phyloP scores from a whole-genome alignment of 2,329 filamentous ascomycete species.

The Didymella pinodella region DNA sequence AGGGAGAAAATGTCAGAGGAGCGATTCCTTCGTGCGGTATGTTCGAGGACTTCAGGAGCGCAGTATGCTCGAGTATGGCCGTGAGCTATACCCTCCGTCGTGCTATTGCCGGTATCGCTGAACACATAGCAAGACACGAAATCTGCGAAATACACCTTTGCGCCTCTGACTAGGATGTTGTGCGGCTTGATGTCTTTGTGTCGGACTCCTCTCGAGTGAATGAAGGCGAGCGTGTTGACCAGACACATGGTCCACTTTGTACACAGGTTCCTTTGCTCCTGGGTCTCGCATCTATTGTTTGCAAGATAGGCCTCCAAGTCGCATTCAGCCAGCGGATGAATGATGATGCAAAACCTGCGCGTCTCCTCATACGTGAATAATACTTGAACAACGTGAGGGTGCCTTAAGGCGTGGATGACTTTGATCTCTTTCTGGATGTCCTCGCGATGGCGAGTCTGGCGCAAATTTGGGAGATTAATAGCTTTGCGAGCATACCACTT shows the following conservation, averaged over 20 bases:
- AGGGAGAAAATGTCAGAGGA: constrained; percentile 36
- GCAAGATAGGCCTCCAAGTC: background rate
- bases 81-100: constrained; percentile 17
- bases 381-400: constrained; percentile 4
- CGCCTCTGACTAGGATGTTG: constrained; percentile 26
- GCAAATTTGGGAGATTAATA: background rate
- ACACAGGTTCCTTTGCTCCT: background rate
- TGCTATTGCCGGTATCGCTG: constrained; percentile 22
- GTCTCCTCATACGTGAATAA: constrained; percentile 3
- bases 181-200: constrained; percentile 34
- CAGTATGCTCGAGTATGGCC: constrained; percentile 29
- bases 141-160: constrained; percentile 29
- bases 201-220: constrained; percentile 25
- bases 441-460: background rate
- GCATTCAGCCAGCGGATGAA: constrained; percentile 3
- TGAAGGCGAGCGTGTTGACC: constrained; percentile 13
- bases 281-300: background rate
- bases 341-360: background rate
- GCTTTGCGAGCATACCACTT: constrained; percentile 6
- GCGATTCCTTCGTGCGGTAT: constrained; percentile 14
- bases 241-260: constrained; percentile 20
- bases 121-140: constrained; percentile 30
- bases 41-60: constrained; percentile 31
- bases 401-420: background rate
- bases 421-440: constrained; percentile 2